A percentile compares a stretch with the other conserved stretches of the same genome.
Evolutionary conservation across 2,329 filamentous ascomycete species (phyloP).

Genomic region (Triangularia verruculosa): DNA sequence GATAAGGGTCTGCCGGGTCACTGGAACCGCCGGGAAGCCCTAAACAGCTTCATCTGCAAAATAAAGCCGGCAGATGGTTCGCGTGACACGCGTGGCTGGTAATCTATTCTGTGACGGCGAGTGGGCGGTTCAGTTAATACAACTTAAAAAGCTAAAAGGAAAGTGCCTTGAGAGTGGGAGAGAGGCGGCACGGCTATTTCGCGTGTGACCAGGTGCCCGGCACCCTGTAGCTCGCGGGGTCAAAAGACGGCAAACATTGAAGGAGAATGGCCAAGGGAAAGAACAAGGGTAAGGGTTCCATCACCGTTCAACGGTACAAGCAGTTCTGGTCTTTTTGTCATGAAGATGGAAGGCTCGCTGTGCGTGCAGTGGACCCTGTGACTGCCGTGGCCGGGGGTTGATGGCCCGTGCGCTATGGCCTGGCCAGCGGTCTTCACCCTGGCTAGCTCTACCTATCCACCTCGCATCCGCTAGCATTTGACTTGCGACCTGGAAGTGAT

Average conservation of each 20-base stretch:
- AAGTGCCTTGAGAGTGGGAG: slow-evolving; percentile 19
- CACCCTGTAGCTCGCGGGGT: background rate
- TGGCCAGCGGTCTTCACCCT: background rate
- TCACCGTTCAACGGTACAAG: background rate
- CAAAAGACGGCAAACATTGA: background rate
- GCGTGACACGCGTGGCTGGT: slow-evolving; percentile 25
- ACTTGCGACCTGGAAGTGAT: background rate
- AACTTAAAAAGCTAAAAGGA: slow-evolving; percentile 15
- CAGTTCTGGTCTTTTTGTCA: background rate
- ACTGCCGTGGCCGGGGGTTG: slow-evolving; percentile 20
- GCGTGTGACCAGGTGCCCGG: background rate
- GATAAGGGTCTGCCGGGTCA: background rate
- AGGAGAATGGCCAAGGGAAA: background rate
- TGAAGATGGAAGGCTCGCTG: background rate
- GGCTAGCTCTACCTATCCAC: slow-evolving; percentile 1
- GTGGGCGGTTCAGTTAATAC: slow-evolving; percentile 11
- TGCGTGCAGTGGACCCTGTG: slow-evolving; percentile 1
- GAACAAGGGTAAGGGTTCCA: background rate
- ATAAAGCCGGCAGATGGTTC: slow-evolving; percentile 31
- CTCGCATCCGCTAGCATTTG: background rate
- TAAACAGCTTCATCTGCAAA: slow-evolving; percentile 27
- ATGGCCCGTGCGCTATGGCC: slow-evolving; percentile 10
- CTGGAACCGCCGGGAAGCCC: background rate
- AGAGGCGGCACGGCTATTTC: slow-evolving; percentile 30
- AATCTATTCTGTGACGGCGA: slow-evolving; percentile 24